Conservation (phyloP, 495 filamentous ascomycete species). For the Tuber melanosporum region DNA sequence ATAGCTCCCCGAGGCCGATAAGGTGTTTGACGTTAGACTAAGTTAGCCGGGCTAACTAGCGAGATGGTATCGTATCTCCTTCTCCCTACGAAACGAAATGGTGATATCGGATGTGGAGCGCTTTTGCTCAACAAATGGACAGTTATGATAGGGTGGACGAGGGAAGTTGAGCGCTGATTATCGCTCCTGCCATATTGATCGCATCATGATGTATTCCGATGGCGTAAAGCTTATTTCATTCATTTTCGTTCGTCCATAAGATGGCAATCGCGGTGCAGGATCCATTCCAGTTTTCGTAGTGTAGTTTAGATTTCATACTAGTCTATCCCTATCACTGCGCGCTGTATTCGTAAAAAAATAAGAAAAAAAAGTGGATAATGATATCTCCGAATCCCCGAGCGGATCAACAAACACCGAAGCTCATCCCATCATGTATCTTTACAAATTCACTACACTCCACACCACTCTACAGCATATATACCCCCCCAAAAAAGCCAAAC, state of each 20-base stretch:
- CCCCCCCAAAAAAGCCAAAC: neutral
- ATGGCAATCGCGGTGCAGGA: neutral
- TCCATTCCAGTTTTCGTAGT: neutral
- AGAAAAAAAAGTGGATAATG: neutral
- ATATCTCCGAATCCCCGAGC: neutral
- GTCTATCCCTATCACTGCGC: neutral
- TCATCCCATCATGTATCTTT: neutral
- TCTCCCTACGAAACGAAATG: neutral
- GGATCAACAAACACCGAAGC: neutral
- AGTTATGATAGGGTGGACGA: neutral
- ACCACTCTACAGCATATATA: neutral
- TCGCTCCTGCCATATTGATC: neutral
- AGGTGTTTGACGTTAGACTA: neutral
- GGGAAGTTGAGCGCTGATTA: neutral
- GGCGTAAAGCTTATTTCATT: neutral
- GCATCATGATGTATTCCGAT: neutral
- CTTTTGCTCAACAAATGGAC: neutral
- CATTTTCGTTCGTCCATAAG: neutral
- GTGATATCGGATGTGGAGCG: neutral
- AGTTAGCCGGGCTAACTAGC: neutral
- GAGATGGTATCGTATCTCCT: neutral
- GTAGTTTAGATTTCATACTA: neutral
- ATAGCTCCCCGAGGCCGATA: neutral
- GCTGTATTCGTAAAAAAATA: neutral
- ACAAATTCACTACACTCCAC: neutral